Conservation (phyloP, 2,329 filamentous ascomycete genomes). For the Teratosphaeria zuluensis region DNA sequence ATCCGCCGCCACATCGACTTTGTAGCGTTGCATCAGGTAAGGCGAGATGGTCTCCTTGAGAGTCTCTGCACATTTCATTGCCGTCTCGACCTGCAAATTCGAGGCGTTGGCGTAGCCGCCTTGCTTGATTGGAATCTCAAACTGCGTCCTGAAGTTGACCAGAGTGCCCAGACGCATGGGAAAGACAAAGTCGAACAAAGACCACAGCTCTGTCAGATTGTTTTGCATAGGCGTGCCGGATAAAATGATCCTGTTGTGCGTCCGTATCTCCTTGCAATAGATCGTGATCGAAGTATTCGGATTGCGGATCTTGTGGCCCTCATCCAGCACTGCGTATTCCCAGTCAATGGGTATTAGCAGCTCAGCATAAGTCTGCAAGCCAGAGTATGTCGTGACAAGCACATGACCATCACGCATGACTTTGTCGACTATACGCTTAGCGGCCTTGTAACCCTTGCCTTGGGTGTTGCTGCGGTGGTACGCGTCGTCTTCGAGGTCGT, state of each 20-base stretch:
- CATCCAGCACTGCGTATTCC: conserved; percentile 89
- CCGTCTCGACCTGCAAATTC: conserved; percentile 88
- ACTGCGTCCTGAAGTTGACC: conserved; percentile 80
- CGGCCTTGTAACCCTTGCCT: conserved; percentile 56
- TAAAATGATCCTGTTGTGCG: conserved; percentile 80
- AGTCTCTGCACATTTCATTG: conserved; percentile 86
- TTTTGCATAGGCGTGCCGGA: conserved; percentile 98
- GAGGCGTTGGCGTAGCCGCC: conserved; percentile 94
- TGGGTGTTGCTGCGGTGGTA: conserved; percentile 17
- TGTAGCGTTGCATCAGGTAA: conserved; percentile 84
- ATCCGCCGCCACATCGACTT: conserved; percentile 87
- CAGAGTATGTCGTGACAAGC: conserved; percentile 89
- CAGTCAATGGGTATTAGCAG: conserved; percentile 75
- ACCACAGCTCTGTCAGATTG: conserved; percentile 91
- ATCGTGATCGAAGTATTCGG: conserved; percentile 92
- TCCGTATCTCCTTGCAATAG: conserved; percentile 86
- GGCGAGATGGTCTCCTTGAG: conserved; percentile 89
- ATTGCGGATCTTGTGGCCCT: conserved; percentile 97
- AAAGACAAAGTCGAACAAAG: conserved; percentile 93
- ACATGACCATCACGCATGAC: conserved; percentile 82
- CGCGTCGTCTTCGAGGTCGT: conserved; percentile 47
- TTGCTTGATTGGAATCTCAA: conserved; percentile 85
- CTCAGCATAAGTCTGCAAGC: conserved; percentile 83
- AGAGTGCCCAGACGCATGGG: conserved; percentile 91
- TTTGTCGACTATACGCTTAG: conserved; percentile 69